Evolutionary conservation across 306 rosid species (phyloP), one percentile per base, ranked within the genome.

Genomic region (Cucumis cinereus): DNA sequence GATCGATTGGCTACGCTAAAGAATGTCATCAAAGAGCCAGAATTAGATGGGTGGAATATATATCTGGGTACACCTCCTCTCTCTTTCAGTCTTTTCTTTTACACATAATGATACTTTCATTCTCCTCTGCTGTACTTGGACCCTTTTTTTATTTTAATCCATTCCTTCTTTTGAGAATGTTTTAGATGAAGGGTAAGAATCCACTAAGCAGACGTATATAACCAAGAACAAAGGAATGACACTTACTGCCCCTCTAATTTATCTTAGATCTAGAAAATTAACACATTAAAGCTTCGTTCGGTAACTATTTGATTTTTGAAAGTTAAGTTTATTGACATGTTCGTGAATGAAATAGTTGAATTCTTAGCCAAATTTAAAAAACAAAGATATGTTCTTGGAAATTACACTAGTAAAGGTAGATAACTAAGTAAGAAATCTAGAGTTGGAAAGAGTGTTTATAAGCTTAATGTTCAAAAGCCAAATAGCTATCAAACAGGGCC

Each of bases 1-100:
- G 97, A 93, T 81, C 85, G 93, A 60, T 78, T 91, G 64, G 91
- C 93, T 66, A 89, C 93, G 79, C 84, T 88, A 33, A 91, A 86
- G 83, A 91, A 93, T 78, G 98, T 93, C 22, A 91, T 89, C 73
- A 91, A 90, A 81, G 97, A 93, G 84, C 88, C 93, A 23, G 97
- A 91, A 78, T 79, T 93, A 79, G 91, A 88, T 71, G 83, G 68
- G 47, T 93, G 98, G 98, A 91, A 85, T 57, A 85, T 91, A 81
- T 91, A 87, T 85, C 84, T 87, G n/a, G 97, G 98, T 90, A 88
- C 49, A 22, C 20, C 71, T 41, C 56, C 16, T 22, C 26, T 26
- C 38, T 61, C 30, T 53, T 17, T 72, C 55, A 1, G 73, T 3
- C 20, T 61, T 20, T 59, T 58, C 73, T 20, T 24, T 15, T 26